Evolutionary conservation across 306 rosid species (phyloP).

Genomic region (Cyamopsis tetragonoloba): DNA sequence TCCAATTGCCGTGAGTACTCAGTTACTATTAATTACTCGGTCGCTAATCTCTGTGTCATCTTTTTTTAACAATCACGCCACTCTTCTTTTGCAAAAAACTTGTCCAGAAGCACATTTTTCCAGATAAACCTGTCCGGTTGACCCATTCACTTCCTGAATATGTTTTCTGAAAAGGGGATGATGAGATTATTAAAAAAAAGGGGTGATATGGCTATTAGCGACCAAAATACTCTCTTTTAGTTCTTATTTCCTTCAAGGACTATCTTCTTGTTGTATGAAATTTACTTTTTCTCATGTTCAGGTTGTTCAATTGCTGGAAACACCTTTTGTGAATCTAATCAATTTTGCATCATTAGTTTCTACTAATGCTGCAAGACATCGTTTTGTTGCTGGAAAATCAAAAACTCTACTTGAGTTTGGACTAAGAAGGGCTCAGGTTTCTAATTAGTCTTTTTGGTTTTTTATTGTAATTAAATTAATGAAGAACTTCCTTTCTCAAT

Average conservation of each 20-base stretch:
- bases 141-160: no score
- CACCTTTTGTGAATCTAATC: conserved; percentile 72
- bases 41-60: no score
- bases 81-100: no score
- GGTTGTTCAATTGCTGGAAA: conserved; percentile 92
- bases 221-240: background rate
- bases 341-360: conserved; percentile 83
- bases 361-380: conserved; percentile 94
- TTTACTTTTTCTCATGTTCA: conserved; percentile 33
- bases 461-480: background rate
- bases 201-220: no score
- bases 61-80: no score
- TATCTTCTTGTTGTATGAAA: background rate
- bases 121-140: no score
- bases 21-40: background rate
- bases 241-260: conserved; percentile 7
- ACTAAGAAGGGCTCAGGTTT: conserved; percentile 81
- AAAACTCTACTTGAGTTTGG: conserved; percentile 91
- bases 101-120: no score
- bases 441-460: conserved; percentile 9
- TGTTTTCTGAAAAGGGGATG: no score
- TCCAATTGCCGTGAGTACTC: conserved; percentile 69
- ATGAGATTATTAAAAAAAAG: no score
- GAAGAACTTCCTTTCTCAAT: background rate
- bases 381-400: conserved; percentile 86